Evolutionary conservation across 2,329 filamentous ascomycete genomes (phyloP).

Genomic region (Arachnopeziza araneosa): DNA sequence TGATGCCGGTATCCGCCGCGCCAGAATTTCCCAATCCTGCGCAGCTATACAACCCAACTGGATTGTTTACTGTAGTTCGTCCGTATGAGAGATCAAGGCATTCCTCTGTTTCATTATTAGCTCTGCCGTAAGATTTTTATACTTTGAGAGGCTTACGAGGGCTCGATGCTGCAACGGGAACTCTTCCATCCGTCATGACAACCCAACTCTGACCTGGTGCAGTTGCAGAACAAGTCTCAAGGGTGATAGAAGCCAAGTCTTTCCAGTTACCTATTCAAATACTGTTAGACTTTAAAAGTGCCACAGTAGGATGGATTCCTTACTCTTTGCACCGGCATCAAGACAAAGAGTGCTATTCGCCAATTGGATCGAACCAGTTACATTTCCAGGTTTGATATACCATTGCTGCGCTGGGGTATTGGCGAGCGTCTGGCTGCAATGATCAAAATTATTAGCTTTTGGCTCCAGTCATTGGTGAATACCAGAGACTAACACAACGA

Average conservation of each 20-base stretch:
- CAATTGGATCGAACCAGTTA: conserved; percentile 8
- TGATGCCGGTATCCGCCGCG: conserved; percentile 17
- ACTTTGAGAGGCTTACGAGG: conserved; percentile 6
- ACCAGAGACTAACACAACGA: background rate
- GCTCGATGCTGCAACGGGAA: conserved; percentile 12
- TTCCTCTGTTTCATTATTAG: conserved; percentile 11
- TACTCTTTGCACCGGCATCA: conserved; percentile 15
- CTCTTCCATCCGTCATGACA: conserved; percentile 18
- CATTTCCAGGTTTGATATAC: conserved; percentile 18
- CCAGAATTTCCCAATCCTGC: conserved; percentile 13
- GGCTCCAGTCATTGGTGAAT: background rate
- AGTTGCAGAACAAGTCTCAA: conserved; percentile 9
- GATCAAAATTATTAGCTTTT: background rate
- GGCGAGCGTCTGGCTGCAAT: conserved; percentile 8
- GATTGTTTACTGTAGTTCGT: conserved; percentile 12
- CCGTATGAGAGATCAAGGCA: conserved; percentile 18
- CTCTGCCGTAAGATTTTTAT: background rate
- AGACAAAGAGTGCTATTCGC: conserved; percentile 11
- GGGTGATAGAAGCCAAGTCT: conserved; percentile 12
- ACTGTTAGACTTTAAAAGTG: background rate
- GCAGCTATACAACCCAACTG: conserved; percentile 15
- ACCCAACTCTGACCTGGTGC: conserved; percentile 9
- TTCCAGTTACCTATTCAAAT: conserved; percentile 14
- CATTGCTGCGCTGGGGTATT: conserved; percentile 15
- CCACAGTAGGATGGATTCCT: background rate